Evolutionary conservation across 1,284 basidiomycete species (phyloP), one percentile per base, ranked within the genome.

Genomic region (Microstroma glucosiphilum): DNA sequence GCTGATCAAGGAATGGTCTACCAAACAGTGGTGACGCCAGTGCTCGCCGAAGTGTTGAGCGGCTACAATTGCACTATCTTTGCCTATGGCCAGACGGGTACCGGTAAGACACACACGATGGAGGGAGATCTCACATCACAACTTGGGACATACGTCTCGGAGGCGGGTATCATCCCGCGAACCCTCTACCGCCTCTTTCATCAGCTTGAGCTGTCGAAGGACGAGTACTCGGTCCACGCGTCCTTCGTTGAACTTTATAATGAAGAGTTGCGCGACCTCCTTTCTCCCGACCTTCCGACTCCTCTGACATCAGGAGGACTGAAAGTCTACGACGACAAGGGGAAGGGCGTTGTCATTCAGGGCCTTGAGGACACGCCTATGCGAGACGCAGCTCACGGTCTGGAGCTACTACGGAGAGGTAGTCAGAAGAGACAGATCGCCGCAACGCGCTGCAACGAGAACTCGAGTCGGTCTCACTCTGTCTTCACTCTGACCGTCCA

Each of bases 41-140:
- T 98, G 85, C 83, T 99, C 56, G 87, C 92, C 56, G 91, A 99
- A 79, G 93, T 98, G 43, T 81, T 97, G 57, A 83, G 86, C 75
- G 96, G 96, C 2, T 99, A 96, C 82, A 98, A 98, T 76, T 98
- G 96, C 78, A 98, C 96, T 0, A 84, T 98, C 41, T 98, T 98
- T 82, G 94, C 94, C 1, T 99, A 99, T 77, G 96, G 96, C 2
- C 96, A 98, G 80, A 99, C 96, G 0, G 96, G 96, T 6, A 97
- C 96, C 0, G 96, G 96, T 17, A 99, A 99, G 83, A 98, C 96
- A 88, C 67, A 75, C 43, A 79, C 77, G 11, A 79, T 79, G 77
- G 77, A 79, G 55, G 77, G 77, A 48, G 76, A 79, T 42, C 66
- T 80, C 41, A 69, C 76, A 6, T 72, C 76, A 11, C 70, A 74